A percentile compares a stretch with the other conserved stretches of the same genome.
These are phyloP conservation scores for Sparassis latifolia DNA, from an alignment of 1,284 basidiomycete species.

Conservation along the genomic window DNA sequence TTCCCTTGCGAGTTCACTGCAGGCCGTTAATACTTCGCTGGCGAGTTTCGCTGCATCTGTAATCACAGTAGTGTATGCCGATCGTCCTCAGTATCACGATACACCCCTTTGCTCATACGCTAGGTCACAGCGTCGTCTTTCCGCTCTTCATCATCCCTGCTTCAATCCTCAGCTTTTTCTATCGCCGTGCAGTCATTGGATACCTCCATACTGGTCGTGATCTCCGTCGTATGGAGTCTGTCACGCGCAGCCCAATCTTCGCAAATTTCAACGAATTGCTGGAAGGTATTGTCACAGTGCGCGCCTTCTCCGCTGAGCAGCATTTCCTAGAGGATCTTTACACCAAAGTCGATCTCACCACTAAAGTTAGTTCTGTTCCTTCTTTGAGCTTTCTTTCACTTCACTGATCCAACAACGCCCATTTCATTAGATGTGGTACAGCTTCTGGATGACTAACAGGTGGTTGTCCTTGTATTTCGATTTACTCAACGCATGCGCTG, in stretches of 20 bases:
- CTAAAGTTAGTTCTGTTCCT: conserved; percentile 35
- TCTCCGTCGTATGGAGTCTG: conserved; percentile 74
- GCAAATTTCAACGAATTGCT: conserved; percentile 77
- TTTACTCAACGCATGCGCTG: conserved; percentile 54
- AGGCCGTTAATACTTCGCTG: conserved; percentile 67
- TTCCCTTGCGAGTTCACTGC: conserved; percentile 60
- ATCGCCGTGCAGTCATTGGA: conserved; percentile 59
- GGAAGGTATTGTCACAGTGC: conserved; percentile 78
- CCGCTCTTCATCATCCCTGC: conserved; percentile 74
- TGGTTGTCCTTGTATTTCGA: conserved; percentile 79
- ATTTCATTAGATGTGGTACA: conserved; percentile 59
- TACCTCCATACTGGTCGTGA: conserved; percentile 77
- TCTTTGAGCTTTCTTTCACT: neutral
- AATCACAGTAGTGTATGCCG: conserved; percentile 49
- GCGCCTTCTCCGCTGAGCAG: conserved; percentile 81
- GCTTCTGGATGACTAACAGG: conserved; percentile 76
- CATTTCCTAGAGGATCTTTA: conserved; percentile 75
- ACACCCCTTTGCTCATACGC: conserved; percentile 8
- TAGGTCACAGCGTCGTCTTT: conserved; percentile 46
- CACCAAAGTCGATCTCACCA: conserved; percentile 57
- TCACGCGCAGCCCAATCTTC: conserved; percentile 65
- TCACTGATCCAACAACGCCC: neutral
- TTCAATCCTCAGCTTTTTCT: conserved; percentile 53
- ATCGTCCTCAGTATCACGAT: neutral
- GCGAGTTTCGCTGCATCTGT: conserved; percentile 69